phyloP scores from a whole-genome alignment of 768 basidiomycete genomes.

The Agrocybe pediades region DNA sequence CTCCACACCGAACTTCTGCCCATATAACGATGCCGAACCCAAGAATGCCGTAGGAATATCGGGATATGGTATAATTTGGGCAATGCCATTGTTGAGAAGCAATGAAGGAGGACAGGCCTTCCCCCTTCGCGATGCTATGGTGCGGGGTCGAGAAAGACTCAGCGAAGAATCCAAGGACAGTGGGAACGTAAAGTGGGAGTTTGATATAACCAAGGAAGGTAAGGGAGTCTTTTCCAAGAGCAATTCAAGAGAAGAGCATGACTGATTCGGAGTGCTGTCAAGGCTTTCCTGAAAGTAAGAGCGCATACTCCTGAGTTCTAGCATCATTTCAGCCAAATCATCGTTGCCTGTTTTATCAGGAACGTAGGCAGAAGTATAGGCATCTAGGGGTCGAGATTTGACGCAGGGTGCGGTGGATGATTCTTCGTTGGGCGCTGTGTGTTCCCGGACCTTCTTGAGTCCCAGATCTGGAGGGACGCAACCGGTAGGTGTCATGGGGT shows the following conservation, averaged over 20 bases:
- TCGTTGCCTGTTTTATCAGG: slow-evolving; percentile 31
- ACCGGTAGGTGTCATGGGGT: slow-evolving; percentile 37
- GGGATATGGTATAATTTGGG: slow-evolving; percentile 33
- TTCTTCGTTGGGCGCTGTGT: background rate
- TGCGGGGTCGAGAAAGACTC: slow-evolving; percentile 17
- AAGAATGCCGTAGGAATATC: slow-evolving; percentile 45
- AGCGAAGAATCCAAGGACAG: slow-evolving; percentile 34
- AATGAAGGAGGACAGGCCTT: slow-evolving; percentile 32
- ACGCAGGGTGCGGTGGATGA: background rate
- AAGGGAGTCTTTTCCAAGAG: slow-evolving; percentile 17
- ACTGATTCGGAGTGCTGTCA: slow-evolving; percentile 14
- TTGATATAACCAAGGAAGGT: slow-evolving; percentile 43
- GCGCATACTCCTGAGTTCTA: slow-evolving; percentile 38
- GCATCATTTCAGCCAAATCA: slow-evolving; percentile 41
- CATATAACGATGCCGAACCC: slow-evolving; percentile 40
- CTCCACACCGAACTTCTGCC: slow-evolving; percentile 24
- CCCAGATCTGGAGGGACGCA: slow-evolving; percentile 23
- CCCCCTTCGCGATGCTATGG: slow-evolving; percentile 40
- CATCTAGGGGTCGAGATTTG: background rate
- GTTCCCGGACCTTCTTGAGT: background rate
- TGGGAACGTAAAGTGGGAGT: slow-evolving; percentile 40
- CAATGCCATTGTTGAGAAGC: slow-evolving; percentile 15
- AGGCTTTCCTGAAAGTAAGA: slow-evolving; percentile 37
- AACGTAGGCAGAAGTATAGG: background rate
- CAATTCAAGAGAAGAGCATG: slow-evolving; percentile 10